A percentile compares a stretch with the other conserved stretches of the same genome.
Conservation (phyloP, 2,329 filamentous ascomycete species). For the Calycina herbarum region DNA sequence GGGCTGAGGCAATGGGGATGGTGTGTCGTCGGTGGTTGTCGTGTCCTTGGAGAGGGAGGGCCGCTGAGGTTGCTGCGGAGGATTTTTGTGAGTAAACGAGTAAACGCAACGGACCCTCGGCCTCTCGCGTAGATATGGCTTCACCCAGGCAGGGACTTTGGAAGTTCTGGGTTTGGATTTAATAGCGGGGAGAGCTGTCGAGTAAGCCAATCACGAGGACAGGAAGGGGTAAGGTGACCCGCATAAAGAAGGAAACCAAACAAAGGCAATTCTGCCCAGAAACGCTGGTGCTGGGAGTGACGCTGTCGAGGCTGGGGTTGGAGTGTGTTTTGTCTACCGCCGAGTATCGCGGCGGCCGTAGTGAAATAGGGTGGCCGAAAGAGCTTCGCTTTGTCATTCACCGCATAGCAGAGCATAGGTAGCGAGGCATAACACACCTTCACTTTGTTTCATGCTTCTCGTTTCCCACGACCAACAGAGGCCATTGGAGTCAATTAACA, state of each 20-base stretch:
- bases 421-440: neutral
- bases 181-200: slow-evolving; percentile 1
- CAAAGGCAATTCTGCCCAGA: neutral
- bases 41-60: slow-evolving; percentile 15
- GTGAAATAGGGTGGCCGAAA: no score
- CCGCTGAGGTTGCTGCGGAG: slow-evolving; percentile 16
- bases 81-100: slow-evolving; percentile 10
- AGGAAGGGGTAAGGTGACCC: neutral
- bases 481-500: neutral
- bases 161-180: neutral
- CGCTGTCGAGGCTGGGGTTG: neutral
- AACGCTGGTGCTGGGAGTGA: neutral
- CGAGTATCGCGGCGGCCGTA: no score
- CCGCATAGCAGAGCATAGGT: neutral
- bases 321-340: neutral
- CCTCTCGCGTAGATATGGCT: slow-evolving; percentile 10
- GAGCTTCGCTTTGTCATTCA: no score
- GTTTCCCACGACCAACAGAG: neutral
- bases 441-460: neutral
- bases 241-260: neutral
- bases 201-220: neutral
- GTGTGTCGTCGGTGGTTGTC: slow-evolving; percentile 14
- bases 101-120: slow-evolving; percentile 4
- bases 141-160: neutral
- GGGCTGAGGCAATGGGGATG: slow-evolving; percentile 12